These are phyloP conservation scores for Cladosporium halotolerans DNA, from an alignment of 2,329 filamentous ascomycete genomes.

Conservation along the genomic window DNA sequence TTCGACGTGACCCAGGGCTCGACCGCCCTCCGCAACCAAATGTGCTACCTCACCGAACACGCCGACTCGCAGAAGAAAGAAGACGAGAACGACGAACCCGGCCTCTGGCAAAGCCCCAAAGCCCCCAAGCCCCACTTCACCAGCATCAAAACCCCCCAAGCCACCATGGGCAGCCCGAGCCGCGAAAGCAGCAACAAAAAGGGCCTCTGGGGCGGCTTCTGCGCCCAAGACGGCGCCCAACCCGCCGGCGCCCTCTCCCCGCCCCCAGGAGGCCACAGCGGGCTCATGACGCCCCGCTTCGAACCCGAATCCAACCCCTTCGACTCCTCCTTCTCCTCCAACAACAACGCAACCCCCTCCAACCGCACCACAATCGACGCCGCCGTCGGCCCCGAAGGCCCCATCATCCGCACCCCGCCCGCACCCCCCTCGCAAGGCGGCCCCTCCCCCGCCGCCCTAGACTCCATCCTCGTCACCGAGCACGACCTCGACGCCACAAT, in stretches of 20 bases:
- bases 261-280: conserved; percentile 28
- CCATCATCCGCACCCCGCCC: conserved; percentile 20
- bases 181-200: conserved; percentile 8
- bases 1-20: conserved; percentile 68
- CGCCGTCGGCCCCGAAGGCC: background rate
- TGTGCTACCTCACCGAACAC: conserved; percentile 47
- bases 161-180: conserved; percentile 1
- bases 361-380: conserved; percentile 16
- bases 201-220: conserved; percentile 75
- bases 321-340: conserved; percentile 24
- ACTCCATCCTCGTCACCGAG: conserved; percentile 38
- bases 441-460: conserved; percentile 27
- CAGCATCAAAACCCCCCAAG: conserved; percentile 13
- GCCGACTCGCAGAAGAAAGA: conserved; percentile 42
- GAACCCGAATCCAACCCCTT: conserved; percentile 37
- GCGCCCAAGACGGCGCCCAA: conserved; percentile 38
- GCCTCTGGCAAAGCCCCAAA: conserved; percentile 13
- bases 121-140: conserved; percentile 10
- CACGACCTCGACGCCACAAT: conserved; percentile 38
- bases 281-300: conserved; percentile 44
- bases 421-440: conserved; percentile 12
- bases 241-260: conserved; percentile 17
- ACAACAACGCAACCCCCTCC: conserved; percentile 21
- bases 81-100: conserved; percentile 42
- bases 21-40: conserved; percentile 43